A percentile compares a stretch with the other conserved stretches of the same genome.
These are phyloP conservation scores for Butyriboletus appendiculatus DNA, from an alignment of 1,284 basidiomycete genomes.

Conservation along the genomic window DNA sequence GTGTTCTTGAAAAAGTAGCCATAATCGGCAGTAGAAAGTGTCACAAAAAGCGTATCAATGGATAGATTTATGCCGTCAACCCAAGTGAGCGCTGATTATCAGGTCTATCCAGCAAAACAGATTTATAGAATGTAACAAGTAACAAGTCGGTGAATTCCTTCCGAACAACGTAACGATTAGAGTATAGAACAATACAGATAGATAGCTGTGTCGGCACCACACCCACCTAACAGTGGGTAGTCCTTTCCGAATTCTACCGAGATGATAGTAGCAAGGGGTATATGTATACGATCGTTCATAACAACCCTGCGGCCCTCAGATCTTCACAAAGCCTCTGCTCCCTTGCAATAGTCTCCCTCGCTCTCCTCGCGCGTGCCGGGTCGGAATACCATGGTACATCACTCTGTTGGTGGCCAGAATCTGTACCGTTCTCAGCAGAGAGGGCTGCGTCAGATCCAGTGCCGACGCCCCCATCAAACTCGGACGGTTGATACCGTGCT, in stretches of 20 bases:
- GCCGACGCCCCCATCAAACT: slow-evolving; percentile 3
- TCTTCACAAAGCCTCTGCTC: slow-evolving; percentile 52
- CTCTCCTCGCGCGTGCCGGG: slow-evolving; percentile 44
- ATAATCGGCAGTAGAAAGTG: slow-evolving; percentile 27
- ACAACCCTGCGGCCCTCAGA: slow-evolving; percentile 63
- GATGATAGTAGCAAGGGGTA: slow-evolving; percentile 1
- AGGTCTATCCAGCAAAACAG: slow-evolving; percentile 1
- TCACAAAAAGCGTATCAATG: slow-evolving; percentile 1
- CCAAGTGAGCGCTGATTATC: background rate
- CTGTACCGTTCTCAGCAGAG: slow-evolving; percentile 1
- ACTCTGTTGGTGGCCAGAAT: slow-evolving; percentile 6
- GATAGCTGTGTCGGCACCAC: background rate
- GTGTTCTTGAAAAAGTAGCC: slow-evolving; percentile 77
- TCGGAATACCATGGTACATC: slow-evolving; percentile 39
- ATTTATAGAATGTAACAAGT: slow-evolving; percentile 16
- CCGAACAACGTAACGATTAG: slow-evolving; percentile 16
- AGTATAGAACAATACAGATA: slow-evolving; percentile 17
- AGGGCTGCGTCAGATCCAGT: slow-evolving; percentile 7
- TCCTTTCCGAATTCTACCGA: slow-evolving; percentile 1
- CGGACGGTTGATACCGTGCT: slow-evolving; percentile 15
- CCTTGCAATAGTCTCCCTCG: slow-evolving; percentile 45
- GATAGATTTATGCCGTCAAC: background rate
- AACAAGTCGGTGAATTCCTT: slow-evolving; percentile 9
- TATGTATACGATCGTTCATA: slow-evolving; percentile 38
- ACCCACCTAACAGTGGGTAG: background rate